Conservation (phyloP, 805 yeast genomes). For the Hanseniaspora lachancei region DNA sequence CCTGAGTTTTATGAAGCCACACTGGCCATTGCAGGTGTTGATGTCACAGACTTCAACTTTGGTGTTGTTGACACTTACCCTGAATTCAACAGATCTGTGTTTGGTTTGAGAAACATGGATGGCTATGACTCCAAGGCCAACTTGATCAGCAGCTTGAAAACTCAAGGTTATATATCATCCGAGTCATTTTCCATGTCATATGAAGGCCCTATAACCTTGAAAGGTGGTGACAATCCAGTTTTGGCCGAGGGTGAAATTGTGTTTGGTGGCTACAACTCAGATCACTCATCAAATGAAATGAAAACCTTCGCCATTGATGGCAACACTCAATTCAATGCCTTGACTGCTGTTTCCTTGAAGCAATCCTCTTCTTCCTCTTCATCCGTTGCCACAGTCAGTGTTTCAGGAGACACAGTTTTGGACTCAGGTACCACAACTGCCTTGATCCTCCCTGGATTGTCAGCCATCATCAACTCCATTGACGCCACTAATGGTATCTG, state of each 20-base stretch:
- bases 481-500: neutral
- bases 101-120: conserved; percentile 13
- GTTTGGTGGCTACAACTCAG: conserved; percentile 13
- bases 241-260: conserved; percentile 9
- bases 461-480: neutral
- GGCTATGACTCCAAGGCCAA: neutral
- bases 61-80: conserved; percentile 11
- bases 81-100: conserved; percentile 6
- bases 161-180: neutral
- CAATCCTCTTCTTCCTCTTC: neutral
- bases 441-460: conserved; percentile 1
- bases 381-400: neutral
- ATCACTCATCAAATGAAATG: neutral
- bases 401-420: conserved; percentile 1
- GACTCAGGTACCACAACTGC: conserved; percentile 13
- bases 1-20: neutral
- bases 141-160: neutral
- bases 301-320: conserved; percentile 1
- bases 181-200: conserved; percentile 9
- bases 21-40: conserved; percentile 5
- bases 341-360: neutral
- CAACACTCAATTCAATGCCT: neutral
- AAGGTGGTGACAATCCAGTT: neutral
- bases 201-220: conserved; percentile 7
- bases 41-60: conserved; percentile 4